Base-by-base conservation (phyloP, 148 eudicot species). In the Nepenthes gracilis region DNA sequence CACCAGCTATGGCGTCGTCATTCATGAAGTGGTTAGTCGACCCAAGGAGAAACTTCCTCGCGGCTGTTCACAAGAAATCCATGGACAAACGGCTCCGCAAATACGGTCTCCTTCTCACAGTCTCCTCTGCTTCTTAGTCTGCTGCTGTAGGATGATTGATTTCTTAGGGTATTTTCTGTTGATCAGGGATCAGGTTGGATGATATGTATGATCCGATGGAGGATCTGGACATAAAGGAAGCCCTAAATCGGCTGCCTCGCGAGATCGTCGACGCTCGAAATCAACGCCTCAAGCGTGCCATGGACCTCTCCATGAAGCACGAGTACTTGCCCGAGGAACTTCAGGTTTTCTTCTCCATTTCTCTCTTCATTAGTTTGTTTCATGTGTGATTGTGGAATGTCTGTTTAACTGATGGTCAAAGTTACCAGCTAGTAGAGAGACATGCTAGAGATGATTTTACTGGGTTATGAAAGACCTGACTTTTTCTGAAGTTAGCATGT, bases 251-350 rank as follows among this genome's bases (percentile, higher is more conserved):
- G 33, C 83, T 93, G 6, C 99, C 99, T 12, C 70, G 87, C 36
- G 96, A 93, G 80, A 62, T 93, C 47, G 87, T 93, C 5, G 88
- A 88, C 56, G 96, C 99, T 67, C 82, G 99, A 35, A 84, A 83
- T 63, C 99, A 88, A 63, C 88, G 99, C 37, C 89, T 93, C 45
- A 80, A 80, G 80, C 96, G 99, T 23, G 96, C 96, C 14, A 80
- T 88, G 77, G 96, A 93, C 60, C 95, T 93, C 54, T 85, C 96
- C 14, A 70, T 88, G 91, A 93, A 93, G 80, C 96, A 93, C 66
- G 75, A 86, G 52, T 82, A 88, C 38, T 91, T 93, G 13, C 74
- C 99, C 12, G 69, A 71, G 12, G 85, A 86, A 43, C 75, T 93
- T 32, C 99, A 93, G 99, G 99, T 88, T 12, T 47, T 33, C 1